These are phyloP conservation scores for Dacryopinax primogenitus DNA, from an alignment of 768 basidiomycete genomes.

Conservation along the genomic window DNA sequence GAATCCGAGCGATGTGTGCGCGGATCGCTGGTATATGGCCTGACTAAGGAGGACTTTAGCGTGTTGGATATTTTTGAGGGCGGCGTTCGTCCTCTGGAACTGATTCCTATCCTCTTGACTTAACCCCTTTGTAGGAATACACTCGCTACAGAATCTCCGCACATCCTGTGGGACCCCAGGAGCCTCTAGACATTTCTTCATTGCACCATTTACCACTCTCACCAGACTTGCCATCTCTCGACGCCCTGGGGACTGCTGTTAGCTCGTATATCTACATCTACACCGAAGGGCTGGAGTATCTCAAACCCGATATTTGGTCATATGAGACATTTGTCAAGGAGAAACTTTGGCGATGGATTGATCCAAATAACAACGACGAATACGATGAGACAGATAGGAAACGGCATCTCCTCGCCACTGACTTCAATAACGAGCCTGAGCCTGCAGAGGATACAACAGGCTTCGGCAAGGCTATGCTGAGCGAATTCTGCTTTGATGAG, in stretches of 20 bases:
- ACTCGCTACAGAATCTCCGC: slow-evolving; percentile 40
- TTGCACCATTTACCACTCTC: slow-evolving; percentile 30
- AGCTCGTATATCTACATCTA: slow-evolving; percentile 68
- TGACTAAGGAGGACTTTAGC: slow-evolving; percentile 50
- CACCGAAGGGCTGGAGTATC: slow-evolving; percentile 28
- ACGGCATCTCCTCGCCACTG: slow-evolving; percentile 21
- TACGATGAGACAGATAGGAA: slow-evolving; percentile 44
- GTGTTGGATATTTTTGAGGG: slow-evolving; percentile 76
- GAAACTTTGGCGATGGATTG: slow-evolving; percentile 70
- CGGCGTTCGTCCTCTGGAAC: slow-evolving; percentile 34
- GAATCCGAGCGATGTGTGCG: slow-evolving; percentile 56
- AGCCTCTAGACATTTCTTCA: slow-evolving; percentile 25
- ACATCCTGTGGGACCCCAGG: slow-evolving; percentile 40
- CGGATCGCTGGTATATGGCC: slow-evolving; percentile 65
- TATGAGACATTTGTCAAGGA: slow-evolving; percentile 68
- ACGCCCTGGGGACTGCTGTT: slow-evolving; percentile 29
- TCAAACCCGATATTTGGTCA: slow-evolving; percentile 60
- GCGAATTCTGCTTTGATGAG: slow-evolving; percentile 26
- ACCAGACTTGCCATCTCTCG: slow-evolving; percentile 31
- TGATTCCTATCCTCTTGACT: neutral
- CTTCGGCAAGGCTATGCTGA: slow-evolving; percentile 26
- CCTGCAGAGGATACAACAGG: slow-evolving; percentile 19
- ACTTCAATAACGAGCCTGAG: slow-evolving; percentile 15
- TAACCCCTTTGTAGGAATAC: slow-evolving; percentile 50
- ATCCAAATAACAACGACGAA: slow-evolving; percentile 29